Evolutionary conservation across 1,139 yeast genomes (phyloP), one percentile per base, ranked within the genome.

Genomic region (Diutina sp.): DNA sequence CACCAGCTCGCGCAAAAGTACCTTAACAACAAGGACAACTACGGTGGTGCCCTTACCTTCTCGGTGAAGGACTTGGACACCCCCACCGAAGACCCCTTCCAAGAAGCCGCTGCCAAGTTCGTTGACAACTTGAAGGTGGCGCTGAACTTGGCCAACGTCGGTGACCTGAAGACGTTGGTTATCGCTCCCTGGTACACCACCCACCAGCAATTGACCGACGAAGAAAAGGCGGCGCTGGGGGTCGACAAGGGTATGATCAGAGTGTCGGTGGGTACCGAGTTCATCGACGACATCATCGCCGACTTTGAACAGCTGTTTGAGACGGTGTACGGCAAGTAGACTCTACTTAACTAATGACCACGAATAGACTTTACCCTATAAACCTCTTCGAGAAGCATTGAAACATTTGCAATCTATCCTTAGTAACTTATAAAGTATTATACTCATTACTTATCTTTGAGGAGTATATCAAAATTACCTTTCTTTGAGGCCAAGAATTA

Each of bases 181-280:
- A 91, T 93, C 71, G 91, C 97, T 59, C 99, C 98, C 62, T 90
- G 85, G 77, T 90, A 81, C 73, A 93, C 98, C 56, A 93, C 98
- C 29, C 99, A 93, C 72, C 90, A 90, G 69, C 98, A 93, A 76
- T 80, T 93, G 67, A 70, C 76, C 52, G 90, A 88, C 50, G 87
- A 84, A 61, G 98, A 90, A 73, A 90, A 87, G 74, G 58, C 72
- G 55, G 82, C 85, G 16, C 78, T 95, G 56, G 97, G 97, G 72
- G 97, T 91, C 58, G 80, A 91, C 58, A 83, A 85, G 66, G 97
- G 90, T 62, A 79, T 90, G 67, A 84, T 93, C 65, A 85, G 99
- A 76, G 84, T 90, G 56, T 83, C 96, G 55, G 87, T 88, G 54
- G 97, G 97, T 68, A 87, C 90, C 57, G 97, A 90, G 75, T 84